Evolutionary conservation across 23 red algal species (phyloP), one percentile per base, ranked within the genome.

Genomic region (Cyanidiococcus yangmingshanensis): DNA sequence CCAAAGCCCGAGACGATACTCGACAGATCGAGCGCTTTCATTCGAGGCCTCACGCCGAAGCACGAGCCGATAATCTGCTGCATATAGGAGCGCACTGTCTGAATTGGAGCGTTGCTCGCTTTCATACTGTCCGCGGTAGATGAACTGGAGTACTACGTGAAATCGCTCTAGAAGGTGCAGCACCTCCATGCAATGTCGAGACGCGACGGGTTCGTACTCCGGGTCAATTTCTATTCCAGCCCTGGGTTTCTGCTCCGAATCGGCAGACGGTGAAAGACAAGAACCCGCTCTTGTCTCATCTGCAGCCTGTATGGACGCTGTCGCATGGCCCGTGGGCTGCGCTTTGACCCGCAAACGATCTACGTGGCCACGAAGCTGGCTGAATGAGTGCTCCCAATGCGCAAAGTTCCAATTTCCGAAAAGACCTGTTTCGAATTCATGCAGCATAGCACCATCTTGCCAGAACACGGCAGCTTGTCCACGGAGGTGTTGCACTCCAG

Each of bases 41-140:
- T 25, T 3, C 16, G 16, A 30, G 16, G 12, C 7, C 63, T 71
- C 63, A 29, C n/a, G 63, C 7, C 63, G 7, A 12, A 81, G 50
- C 2, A 81, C 79, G 39, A 92, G 31, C 0, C 75, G 39, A 39
- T 82, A 92, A 40, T 87, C 83, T 67, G 77, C 68, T 0, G 40
- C 38, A 1, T 58, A 54, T 1, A 71, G 45, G 24, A 81, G 58
- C 16, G 16, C 0, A 1, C 45, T 39, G 21, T 71, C n/a, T 12
- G 63, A 12, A 71, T 7, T 2, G 3, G 63, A 12, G 7, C 16
- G 3, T 71, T 2, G 3, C 12, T 21, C 45, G 12, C 21, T 54
- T 21, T 7, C 7, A 21, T 21, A 15, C 45, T 54, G 45, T 54
- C 45, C 45, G 45, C 45, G 12, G 63, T 71, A 71, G 7, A 71